Conservation (phyloP, 495 filamentous ascomycete species). For the Talaromyces adpressus region DNA sequence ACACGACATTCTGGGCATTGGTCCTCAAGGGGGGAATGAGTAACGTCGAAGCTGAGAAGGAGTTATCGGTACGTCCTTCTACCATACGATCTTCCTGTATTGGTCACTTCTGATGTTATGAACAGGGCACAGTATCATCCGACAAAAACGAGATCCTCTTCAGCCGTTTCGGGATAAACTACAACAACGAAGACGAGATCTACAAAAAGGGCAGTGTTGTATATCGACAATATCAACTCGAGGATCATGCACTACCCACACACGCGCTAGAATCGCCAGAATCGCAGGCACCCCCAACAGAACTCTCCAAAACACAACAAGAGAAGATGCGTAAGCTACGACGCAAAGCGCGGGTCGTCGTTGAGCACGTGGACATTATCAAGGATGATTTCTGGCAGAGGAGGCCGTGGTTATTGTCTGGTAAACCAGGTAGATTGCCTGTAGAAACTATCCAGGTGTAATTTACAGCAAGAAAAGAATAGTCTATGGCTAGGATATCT, state of each 20-base stretch:
- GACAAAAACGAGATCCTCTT: conserved; percentile 98
- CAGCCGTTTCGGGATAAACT: conserved; percentile 83
- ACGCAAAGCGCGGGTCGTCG: conserved; percentile 65
- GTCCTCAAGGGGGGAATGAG: conserved; percentile 70
- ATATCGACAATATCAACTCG: conserved; percentile 57
- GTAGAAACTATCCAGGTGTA: conserved; percentile 30
- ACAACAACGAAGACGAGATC: conserved; percentile 90
- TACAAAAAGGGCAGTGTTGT: conserved; percentile 90
- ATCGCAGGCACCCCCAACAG: conserved; percentile 12
- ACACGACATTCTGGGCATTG: conserved; percentile 92
- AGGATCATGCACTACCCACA: conserved; percentile 18
- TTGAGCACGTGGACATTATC: conserved; percentile 89
- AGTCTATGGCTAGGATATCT: neutral
- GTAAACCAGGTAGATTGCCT: conserved; percentile 61
- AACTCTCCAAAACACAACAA: conserved; percentile 63
- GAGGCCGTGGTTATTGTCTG: conserved; percentile 78
- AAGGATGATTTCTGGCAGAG: conserved; percentile 87
- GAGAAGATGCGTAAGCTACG: conserved; percentile 73
- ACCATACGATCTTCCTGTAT: neutral
- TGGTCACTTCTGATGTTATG: conserved; percentile 1
- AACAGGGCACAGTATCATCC: conserved; percentile 67
- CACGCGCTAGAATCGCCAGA: conserved; percentile 11
- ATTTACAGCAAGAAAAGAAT: conserved; percentile 14
- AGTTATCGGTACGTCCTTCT: conserved; percentile 51
- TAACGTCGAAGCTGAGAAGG: conserved; percentile 68